Evolutionary conservation across 306 rosid species (phyloP), one percentile per base, ranked within the genome.

Genomic region (Castanea mollissima): DNA sequence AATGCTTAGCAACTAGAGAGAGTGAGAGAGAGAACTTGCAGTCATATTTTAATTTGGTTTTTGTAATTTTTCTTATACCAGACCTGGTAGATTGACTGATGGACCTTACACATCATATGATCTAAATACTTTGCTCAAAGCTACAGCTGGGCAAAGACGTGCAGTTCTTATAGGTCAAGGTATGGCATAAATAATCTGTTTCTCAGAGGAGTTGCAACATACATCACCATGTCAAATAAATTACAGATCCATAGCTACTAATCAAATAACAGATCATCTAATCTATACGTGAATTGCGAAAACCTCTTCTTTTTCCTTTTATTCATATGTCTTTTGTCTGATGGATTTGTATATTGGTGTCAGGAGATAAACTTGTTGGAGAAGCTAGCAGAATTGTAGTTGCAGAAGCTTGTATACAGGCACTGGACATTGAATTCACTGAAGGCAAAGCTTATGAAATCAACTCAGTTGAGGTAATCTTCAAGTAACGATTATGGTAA

Each of bases 81-180:
- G 99, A 82, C 51, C 99, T 60, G 99, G 99, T 80, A 91, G 97
- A 82, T 89, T 94, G 90, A 94, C 99, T 4, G 97, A 94, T 84
- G 99, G 99, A 68, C 99, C 99, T 54, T 94, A 94, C 89, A 94
- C 99, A 68, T 92, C 97, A 1, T 94, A 94, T 83, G 99, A 94
- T 92, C 91, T 94, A 62, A 94, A 94, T 79, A 94, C 97, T 71
- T 79, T 94, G 76, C 95, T 92, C 79, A 81, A 92, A 88, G 95
- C 97, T 75, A 94, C 99, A n/a, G 97, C 97, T 21, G 99, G 99
- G 20, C 80, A 90, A 86, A 88, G 99, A 15, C 90, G 89, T 34
- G 97, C 97, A 51, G 99, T 94, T 51, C 88, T 92, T 76, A 35
- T 94, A 70, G 97, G 99, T 81, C 97, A 91, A 92, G 99, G 99